Conservation (phyloP, 805 yeast species). For the Lachancea sp. region DNA sequence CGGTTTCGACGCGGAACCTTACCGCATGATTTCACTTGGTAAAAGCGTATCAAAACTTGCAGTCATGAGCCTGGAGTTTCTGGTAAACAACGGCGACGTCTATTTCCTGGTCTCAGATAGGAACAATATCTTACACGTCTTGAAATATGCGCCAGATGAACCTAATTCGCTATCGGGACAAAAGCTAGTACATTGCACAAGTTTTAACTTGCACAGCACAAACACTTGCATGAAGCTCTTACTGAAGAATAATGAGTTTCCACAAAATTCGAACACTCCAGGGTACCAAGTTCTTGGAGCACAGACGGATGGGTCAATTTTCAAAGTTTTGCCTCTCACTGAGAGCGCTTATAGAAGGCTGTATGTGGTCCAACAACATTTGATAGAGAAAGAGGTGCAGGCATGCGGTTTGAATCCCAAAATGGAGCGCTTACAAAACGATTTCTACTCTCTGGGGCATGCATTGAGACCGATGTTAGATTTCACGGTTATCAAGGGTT, state of each 20-base stretch:
- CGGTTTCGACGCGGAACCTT: slow-evolving; percentile 95
- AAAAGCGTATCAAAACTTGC: slow-evolving; percentile 62
- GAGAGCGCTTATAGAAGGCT: slow-evolving; percentile 75
- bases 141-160: slow-evolving; percentile 90
- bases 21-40: slow-evolving; percentile 71
- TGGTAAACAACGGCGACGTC: slow-evolving; percentile 63
- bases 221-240: slow-evolving; percentile 49
- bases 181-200: slow-evolving; percentile 58
- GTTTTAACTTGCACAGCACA: slow-evolving; percentile 60
- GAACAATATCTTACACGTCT: slow-evolving; percentile 56
- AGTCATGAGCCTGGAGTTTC: slow-evolving; percentile 55
- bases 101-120: slow-evolving; percentile 64
- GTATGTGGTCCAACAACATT: slow-evolving; percentile 80
- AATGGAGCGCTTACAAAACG: slow-evolving; percentile 46
- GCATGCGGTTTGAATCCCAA: slow-evolving; percentile 77
- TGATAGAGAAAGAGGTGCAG: slow-evolving; percentile 69
- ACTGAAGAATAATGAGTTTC: slow-evolving; percentile 33
- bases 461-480: slow-evolving; percentile 61
- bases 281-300: slow-evolving; percentile 63
- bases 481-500: slow-evolving; percentile 48
- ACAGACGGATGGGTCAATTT: slow-evolving; percentile 73
- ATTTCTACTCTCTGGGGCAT: slow-evolving; percentile 30
- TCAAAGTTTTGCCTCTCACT: slow-evolving; percentile 62
- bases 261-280: slow-evolving; percentile 16
- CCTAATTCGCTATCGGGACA: slow-evolving; percentile 77